Evolutionary conservation across 2,329 filamentous ascomycete genomes (phyloP).

Genomic region (Aspergillus pseudoterreus): DNA sequence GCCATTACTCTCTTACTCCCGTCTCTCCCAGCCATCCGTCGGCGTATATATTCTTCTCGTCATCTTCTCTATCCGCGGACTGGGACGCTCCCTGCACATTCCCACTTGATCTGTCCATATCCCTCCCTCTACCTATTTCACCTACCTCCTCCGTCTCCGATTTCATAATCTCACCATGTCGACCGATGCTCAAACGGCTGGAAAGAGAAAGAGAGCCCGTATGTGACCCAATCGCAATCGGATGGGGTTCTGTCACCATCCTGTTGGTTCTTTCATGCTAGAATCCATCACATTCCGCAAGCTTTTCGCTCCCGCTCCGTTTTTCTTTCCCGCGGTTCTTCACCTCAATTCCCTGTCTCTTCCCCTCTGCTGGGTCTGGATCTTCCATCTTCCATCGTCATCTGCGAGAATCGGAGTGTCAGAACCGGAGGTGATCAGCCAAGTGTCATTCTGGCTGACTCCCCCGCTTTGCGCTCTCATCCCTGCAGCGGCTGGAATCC

Average conservation of each 20-base stretch:
- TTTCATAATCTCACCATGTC: neutral
- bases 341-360: neutral
- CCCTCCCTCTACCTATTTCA: too few species aligned
- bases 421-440: neutral
- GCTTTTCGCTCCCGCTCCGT: neutral
- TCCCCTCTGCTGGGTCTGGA: neutral
- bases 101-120: too few species aligned
- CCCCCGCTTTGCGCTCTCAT: neutral
- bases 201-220: conserved; percentile 40
- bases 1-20: too few species aligned
- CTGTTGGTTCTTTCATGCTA: neutral
- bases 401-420: neutral
- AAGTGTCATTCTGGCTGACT: neutral
- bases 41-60: too few species aligned
- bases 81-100: too few species aligned
- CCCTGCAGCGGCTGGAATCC: neutral
- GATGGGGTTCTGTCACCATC: neutral
- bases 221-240: conserved; percentile 18
- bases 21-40: too few species aligned
- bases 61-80: too few species aligned
- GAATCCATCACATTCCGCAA: conserved; percentile 1
- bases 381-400: neutral
- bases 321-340: neutral
- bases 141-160: too few species aligned
- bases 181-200: conserved; percentile 21